Evolutionary conservation across 2,329 filamentous ascomycete species (phyloP), one percentile per base, ranked within the genome.

Genomic region (Atkinsonella texensis): DNA sequence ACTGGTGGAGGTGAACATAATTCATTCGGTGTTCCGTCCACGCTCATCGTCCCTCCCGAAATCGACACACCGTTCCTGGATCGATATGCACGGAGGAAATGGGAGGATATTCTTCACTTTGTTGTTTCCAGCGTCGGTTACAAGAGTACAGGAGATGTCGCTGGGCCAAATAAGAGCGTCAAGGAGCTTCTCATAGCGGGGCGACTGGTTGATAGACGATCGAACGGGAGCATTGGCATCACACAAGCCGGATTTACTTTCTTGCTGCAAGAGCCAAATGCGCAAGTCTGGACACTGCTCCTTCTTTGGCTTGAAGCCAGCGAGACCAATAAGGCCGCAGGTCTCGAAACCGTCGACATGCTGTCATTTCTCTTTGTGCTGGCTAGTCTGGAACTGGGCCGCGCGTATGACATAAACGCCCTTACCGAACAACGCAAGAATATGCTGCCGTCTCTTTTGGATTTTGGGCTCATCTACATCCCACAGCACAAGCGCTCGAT

Each of bases 301-400:
- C 84, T 98, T 32, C 83, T 96, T 33, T 98, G 95, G 75, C 82
- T 98, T 48, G 87, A 94, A 58, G 86, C 89, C 55, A 85, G 86
- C 44, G 84, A 89, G 59, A 69, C 66, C 13, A 66, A 68, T 48
- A 65, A 66, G 44, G 62, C 76, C 62, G 73, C 87, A 15, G 79
- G 80, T 33, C 85, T 95, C 75, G 89, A 95, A 58, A 84, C 86
- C 53, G 89, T 95, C 46, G 93, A 98, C 63, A 90, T 97, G 65
- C 80, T 98, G 6, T 90, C 88, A 7, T 98, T 98, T 66, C 81
- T 98, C 59, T 97, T 98, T 68, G 87, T 96, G 63, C 83, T 98
- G 31, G 91, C 91, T 45, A 94, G 87, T 49, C 81, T 97, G 53
- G 90, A 97, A 64, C 83, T 97, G 10, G 93, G 93, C 12, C 83